Percentiles rank a stretch among this genome's conserved stretches.
phyloP scores from a whole-genome alignment of 805 yeast species.

The Barnettozyma wickerhamii region DNA sequence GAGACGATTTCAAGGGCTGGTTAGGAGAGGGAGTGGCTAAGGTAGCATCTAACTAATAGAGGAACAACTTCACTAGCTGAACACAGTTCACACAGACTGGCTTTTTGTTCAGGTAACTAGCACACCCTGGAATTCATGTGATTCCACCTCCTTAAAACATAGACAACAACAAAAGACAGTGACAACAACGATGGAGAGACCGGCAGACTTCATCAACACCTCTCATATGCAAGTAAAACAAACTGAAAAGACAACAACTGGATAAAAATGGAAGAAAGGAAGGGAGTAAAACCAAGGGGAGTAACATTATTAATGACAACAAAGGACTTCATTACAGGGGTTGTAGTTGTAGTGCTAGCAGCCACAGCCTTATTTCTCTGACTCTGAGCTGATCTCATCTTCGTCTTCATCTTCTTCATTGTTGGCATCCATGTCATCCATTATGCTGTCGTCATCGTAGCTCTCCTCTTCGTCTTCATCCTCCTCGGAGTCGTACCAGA shows the following conservation, averaged over 20 bases:
- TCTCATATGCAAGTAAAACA: not conserved
- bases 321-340: no score
- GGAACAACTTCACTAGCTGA: no score
- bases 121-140: no score
- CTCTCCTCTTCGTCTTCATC: conserved; percentile 39
- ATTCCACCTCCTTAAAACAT: not conserved
- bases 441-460: conserved; percentile 47
- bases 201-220: no score
- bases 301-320: no score
- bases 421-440: conserved; percentile 49
- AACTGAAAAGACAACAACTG: not conserved
- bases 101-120: no score
- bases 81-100: no score
- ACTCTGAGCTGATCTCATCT: conserved; percentile 27
- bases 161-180: not conserved
- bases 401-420: conserved; percentile 53
- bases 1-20: no score
- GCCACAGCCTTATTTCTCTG: conserved; percentile 28
- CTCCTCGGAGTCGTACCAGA: conserved; percentile 73
- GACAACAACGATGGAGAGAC: not conserved
- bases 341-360: no score
- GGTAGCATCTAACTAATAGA: no score
- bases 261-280: not conserved
- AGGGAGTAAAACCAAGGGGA: no score
- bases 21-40: no score